Base-by-base conservation (phyloP, 176 grass and related monocot species). In the Carex myosuroides region DNA sequence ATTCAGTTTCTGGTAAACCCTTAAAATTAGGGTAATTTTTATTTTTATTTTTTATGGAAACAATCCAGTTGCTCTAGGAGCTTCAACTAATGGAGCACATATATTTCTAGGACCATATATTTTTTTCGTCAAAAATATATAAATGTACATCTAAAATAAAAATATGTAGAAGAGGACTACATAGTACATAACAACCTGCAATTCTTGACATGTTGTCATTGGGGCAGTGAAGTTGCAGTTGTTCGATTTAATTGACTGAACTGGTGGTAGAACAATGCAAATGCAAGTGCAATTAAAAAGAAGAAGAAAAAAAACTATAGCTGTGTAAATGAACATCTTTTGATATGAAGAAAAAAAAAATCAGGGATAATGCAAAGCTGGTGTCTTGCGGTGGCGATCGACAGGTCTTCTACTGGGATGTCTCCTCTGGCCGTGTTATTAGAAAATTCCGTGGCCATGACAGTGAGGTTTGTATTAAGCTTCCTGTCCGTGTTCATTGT, bases 331-430 rank as follows among this genome's bases (percentile, higher is more conserved):
- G 55, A 66, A 59, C 50, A 37, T 21, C 85, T 22, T 22, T 17
- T 37, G 17, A 54, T 0, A 76, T 62, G 35, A 78, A 39, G 37
- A 52, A 35, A 6, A 70, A 4, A 69, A 8, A 53, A 22, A 54
- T 8, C 81, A 98, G 95, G 86, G 95, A 98, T 42, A 98, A 98
- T 52, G 84, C 91, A 46, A 98, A 93, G 88, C 88, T 98, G 79
- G 91, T 91, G 37, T 98, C 95, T 0, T 98, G 92, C 81, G 95
- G 95, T 3, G 95, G 88, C 11, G 95, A 98, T 64, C 87, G 87
- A 48, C 95, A 98, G 83, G 58, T 98, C 18, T 98, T 98, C 88
- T 98, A 98, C 58, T 98, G 95, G 95, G 95, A 98, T 37, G 95
- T 98, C 13, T 50, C 91, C 71, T 83, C 92, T 7, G 91, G 86